Percentiles rank a stretch among this genome's conserved stretches.
Conservation (phyloP, 768 basidiomycete genomes). For the Phylloporus rhodoxanthus region DNA sequence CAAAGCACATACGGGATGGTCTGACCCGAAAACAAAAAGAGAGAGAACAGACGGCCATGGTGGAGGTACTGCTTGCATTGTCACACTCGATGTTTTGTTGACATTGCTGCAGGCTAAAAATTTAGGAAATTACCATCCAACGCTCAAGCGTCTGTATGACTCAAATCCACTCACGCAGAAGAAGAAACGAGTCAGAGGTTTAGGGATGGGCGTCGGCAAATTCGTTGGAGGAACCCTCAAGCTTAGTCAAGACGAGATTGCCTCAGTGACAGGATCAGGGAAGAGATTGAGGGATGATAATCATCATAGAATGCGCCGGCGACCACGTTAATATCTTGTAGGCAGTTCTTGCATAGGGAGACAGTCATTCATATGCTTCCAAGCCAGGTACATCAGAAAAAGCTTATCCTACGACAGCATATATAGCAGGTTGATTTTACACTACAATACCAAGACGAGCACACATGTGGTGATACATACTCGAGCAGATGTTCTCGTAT, state of each 20-base stretch:
- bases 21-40: constrained; percentile 57
- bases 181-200: constrained; percentile 55
- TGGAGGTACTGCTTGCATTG: constrained; percentile 50
- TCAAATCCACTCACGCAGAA: constrained; percentile 23
- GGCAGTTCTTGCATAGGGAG: background rate
- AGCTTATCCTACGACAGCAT: background rate
- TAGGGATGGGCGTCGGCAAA: constrained; percentile 75
- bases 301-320: constrained; percentile 1
- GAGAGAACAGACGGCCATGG: constrained; percentile 47
- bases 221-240: constrained; percentile 66
- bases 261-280: constrained; percentile 27
- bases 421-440: too few species aligned
- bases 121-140: constrained; percentile 79
- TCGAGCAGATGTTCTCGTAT: constrained; percentile 2
- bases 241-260: constrained; percentile 58
- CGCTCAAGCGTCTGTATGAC: constrained; percentile 63
- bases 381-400: background rate
- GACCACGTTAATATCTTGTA: constrained; percentile 2
- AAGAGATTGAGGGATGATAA: constrained; percentile 2
- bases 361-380: background rate
- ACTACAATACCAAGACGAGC: constrained; percentile 3
- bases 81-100: background rate
- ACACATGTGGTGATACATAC: constrained; percentile 1
- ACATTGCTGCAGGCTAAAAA: constrained; percentile 60
- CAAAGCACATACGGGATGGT: constrained; percentile 69